These are phyloP conservation scores for Colletotrichum lini DNA, from an alignment of 2,329 filamentous ascomycete genomes.

Conservation along the genomic window DNA sequence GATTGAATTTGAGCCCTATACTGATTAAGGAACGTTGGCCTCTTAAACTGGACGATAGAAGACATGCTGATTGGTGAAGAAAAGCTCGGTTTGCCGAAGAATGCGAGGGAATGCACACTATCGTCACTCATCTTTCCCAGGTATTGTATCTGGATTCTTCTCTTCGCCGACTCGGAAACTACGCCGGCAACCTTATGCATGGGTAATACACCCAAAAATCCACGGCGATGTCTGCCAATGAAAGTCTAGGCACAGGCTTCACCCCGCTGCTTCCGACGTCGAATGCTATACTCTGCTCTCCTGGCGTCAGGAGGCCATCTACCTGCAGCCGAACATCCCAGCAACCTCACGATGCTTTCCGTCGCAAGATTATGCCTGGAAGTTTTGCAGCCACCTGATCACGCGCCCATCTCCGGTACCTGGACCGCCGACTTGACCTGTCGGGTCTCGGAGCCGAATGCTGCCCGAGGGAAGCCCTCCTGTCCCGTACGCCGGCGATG, in stretches of 20 bases:
- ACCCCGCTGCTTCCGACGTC: not conserved
- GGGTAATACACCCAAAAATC: not conserved
- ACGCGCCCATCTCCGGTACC: not conserved
- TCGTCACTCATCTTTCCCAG: too few relatives aligned
- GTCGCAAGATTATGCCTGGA: not conserved
- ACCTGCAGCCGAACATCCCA: conserved; percentile 15
- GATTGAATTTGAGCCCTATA: too few relatives aligned
- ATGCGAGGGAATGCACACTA: too few relatives aligned
- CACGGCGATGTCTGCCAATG: not conserved
- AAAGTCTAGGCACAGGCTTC: not conserved
- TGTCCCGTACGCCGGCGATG: too few relatives aligned
- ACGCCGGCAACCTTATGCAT: not conserved
- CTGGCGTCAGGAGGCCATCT: not conserved
- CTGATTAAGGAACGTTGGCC: too few relatives aligned
- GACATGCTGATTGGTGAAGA: too few relatives aligned
- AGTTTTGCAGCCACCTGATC: not conserved
- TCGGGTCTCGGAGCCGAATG: too few relatives aligned
- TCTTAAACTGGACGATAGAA: too few relatives aligned
- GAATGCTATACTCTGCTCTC: not conserved
- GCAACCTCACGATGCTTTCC: not conserved
- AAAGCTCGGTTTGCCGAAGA: too few relatives aligned
- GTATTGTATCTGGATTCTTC: too few relatives aligned
- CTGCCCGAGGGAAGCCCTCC: too few relatives aligned
- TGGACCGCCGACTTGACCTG: not conserved
- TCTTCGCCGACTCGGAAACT: too few relatives aligned